Evolutionary conservation across 176 grass and related monocot genomes (phyloP).

Genomic region (Triticum monococcum): DNA sequence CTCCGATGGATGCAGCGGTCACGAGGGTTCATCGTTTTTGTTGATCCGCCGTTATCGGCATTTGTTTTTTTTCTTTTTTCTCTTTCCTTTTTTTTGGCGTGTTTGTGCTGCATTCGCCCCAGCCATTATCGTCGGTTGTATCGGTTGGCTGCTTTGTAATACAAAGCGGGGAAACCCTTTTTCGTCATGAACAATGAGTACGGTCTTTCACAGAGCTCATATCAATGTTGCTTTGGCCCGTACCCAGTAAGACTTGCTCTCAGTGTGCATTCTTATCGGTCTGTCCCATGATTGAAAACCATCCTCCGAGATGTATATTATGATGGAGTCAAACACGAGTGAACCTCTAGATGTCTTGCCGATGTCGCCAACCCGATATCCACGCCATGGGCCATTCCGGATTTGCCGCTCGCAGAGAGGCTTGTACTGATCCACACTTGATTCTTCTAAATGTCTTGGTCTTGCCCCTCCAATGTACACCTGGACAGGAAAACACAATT

Average conservation of each 20-base stretch:
- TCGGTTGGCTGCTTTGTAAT: too few species aligned
- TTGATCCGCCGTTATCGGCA: too few species aligned
- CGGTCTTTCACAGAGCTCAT: background rate
- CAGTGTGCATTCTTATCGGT: background rate
- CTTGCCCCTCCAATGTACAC: background rate
- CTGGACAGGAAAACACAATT: background rate
- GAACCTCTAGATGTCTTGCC: background rate
- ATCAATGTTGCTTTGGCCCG: background rate
- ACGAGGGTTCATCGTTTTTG: too few species aligned
- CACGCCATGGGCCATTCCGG: background rate
- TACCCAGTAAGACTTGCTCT: background rate
- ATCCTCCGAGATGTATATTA: constrained; percentile 16
- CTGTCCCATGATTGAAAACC: background rate
- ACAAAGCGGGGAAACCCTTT: too few species aligned
- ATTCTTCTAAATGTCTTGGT: background rate
- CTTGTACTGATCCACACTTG: background rate
- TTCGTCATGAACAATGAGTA: background rate
- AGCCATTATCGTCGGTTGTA: too few species aligned
- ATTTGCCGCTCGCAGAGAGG: background rate
- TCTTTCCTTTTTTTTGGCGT: too few species aligned
- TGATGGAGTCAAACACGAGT: background rate
- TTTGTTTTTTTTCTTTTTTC: too few species aligned
- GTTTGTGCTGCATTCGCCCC: too few species aligned
- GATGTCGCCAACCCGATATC: constrained; percentile 4
- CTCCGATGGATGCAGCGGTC: too few species aligned